phyloP scores from a whole-genome alignment of 169 alveolate species.

The Amoebophrya sp. region DNA sequence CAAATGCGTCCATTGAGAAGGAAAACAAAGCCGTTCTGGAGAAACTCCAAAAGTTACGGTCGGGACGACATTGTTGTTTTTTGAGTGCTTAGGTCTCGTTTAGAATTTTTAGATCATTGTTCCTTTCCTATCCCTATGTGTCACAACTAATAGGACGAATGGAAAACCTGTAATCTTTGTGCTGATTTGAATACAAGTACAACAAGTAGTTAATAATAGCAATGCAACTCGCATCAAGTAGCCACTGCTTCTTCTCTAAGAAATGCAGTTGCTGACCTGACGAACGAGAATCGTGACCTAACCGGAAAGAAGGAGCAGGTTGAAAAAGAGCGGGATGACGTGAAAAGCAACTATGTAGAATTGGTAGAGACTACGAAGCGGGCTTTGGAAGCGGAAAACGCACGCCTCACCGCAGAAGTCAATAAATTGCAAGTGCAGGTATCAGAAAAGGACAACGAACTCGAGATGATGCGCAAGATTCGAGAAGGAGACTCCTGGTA shows the following conservation, averaged over 20 bases:
- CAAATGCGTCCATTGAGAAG: background rate
- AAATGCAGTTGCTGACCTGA: too few relatives aligned
- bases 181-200: too few relatives aligned
- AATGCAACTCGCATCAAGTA: too few relatives aligned
- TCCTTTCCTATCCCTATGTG: too few relatives aligned
- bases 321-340: background rate
- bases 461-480: background rate
- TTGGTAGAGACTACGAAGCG: conserved; percentile 4
- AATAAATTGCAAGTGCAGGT: background rate
- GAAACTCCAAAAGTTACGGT: background rate
- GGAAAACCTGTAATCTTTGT: too few relatives aligned
- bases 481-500: background rate
- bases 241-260: too few relatives aligned
- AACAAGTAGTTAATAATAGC: too few relatives aligned
- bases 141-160: too few relatives aligned
- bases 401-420: background rate
- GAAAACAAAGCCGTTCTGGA: background rate
- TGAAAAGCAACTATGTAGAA: background rate
- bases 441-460: background rate
- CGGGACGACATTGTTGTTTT: too few relatives aligned
- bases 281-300: too few relatives aligned
- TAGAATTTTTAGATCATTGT: too few relatives aligned
- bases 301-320: background rate
- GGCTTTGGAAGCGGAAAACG: background rate
- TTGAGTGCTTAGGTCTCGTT: too few relatives aligned